These are phyloP conservation scores for Populus simonii DNA, from an alignment of 345 rosid species.

Conservation along the genomic window DNA sequence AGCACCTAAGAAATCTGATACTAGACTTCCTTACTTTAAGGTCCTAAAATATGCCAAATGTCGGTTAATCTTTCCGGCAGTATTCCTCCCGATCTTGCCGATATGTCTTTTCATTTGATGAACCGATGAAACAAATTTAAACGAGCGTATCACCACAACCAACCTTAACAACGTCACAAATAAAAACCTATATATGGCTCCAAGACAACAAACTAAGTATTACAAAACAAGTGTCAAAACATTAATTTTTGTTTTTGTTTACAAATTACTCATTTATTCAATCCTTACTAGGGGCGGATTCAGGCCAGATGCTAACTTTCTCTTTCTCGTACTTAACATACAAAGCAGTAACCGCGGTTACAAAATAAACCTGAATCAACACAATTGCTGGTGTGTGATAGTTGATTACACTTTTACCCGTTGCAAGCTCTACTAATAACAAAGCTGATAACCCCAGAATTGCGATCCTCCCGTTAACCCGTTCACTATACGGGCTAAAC, in stretches of 20 bases:
- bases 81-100: not conserved
- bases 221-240: not conserved
- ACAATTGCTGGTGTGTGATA: constrained; percentile 78
- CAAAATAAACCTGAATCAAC: constrained; percentile 63
- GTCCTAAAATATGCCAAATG: too few relatives aligned
- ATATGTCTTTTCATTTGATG: not conserved
- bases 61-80: too few relatives aligned
- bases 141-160: too few relatives aligned
- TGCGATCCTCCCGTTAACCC: constrained; percentile 70
- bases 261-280: not conserved
- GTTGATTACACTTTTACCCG: constrained; percentile 76
- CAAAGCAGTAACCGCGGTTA: constrained; percentile 64
- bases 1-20: not conserved
- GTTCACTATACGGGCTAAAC: constrained; percentile 68
- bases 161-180: too few relatives aligned
- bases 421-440: constrained; percentile 78
- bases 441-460: constrained; percentile 68
- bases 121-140: not conserved
- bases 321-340: constrained; percentile 70
- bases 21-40: too few relatives aligned
- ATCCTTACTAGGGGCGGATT: constrained; percentile 19
- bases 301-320: constrained; percentile 74
- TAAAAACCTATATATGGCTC: not conserved
- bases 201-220: too few relatives aligned
- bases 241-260: not conserved